phyloP scores from a whole-genome alignment of 495 filamentous ascomycete genomes.

The Penicillium soppii region DNA sequence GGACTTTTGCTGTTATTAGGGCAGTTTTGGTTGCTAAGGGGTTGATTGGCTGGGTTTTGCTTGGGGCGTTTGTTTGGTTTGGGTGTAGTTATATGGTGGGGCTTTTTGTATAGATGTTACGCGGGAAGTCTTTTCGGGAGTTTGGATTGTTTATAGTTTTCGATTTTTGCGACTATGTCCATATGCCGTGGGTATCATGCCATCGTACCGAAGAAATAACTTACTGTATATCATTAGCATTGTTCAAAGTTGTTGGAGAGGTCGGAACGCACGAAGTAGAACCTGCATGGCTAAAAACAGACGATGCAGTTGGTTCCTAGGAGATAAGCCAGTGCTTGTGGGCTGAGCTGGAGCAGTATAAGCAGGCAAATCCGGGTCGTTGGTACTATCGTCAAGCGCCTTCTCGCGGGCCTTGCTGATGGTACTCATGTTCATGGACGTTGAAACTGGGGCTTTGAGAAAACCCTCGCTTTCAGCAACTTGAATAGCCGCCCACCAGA shows the following conservation, averaged over 20 bases:
- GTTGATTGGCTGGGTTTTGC: slow-evolving; percentile 4
- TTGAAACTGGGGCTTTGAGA: neutral
- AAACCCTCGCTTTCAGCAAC: slow-evolving; percentile 24
- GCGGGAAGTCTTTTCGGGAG: no score
- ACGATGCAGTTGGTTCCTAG: neutral
- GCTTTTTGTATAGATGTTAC: neutral
- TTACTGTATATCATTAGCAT: neutral
- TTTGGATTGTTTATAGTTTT: no score
- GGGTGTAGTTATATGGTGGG: slow-evolving; percentile 1
- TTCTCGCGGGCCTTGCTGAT: slow-evolving; percentile 1
- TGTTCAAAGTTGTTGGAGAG: neutral
- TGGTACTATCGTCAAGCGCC: neutral
- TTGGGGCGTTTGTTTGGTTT: slow-evolving; percentile 9
- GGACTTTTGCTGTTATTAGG: slow-evolving; percentile 8
- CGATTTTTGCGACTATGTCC: no score
- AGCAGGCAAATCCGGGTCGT: neutral
- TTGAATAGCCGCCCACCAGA: slow-evolving; percentile 48
- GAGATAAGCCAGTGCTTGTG: neutral
- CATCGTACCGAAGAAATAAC: neutral
- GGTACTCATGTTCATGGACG: neutral
- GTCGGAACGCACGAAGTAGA: neutral
- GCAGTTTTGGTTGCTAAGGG: slow-evolving; percentile 10
- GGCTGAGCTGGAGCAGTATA: slow-evolving; percentile 1
- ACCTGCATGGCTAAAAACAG: neutral
- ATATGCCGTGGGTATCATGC: neutral